These are phyloP conservation scores for Tubosaeta sp. DNA, from an alignment of 768 basidiomycete species.

Conservation along the genomic window DNA sequence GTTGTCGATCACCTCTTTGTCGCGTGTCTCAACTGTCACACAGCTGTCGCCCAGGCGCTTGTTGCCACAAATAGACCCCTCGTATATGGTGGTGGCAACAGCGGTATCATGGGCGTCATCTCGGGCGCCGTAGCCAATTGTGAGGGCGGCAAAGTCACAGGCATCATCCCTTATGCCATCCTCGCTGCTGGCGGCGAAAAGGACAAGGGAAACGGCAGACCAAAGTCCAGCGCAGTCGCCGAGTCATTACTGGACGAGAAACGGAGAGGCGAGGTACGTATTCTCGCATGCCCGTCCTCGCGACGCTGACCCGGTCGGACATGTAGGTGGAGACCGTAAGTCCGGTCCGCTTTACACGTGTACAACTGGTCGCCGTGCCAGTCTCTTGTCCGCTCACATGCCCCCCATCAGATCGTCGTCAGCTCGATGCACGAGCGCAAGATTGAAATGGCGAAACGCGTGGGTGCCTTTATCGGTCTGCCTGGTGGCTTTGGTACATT, in stretches of 20 bases:
- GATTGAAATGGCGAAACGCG: constrained; percentile 81
- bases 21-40: constrained; percentile 2
- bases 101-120: constrained; percentile 85
- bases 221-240: constrained; percentile 15
- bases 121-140: constrained; percentile 56
- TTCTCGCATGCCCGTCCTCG: neutral
- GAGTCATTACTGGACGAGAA: constrained; percentile 26
- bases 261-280: constrained; percentile 33
- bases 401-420: constrained; percentile 54
- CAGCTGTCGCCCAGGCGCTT: constrained; percentile 73
- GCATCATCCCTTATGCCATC: constrained; percentile 79
- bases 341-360: constrained; percentile 4
- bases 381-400: constrained; percentile 8
- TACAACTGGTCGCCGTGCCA: neutral
- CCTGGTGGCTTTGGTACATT: constrained; percentile 96
- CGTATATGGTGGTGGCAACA: constrained; percentile 83
- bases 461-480: constrained; percentile 78
- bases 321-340: constrained; percentile 32
- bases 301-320: neutral
- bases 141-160: constrained; percentile 67
- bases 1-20: constrained; percentile 25
- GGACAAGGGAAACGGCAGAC: constrained; percentile 38
- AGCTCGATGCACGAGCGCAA: constrained; percentile 88
- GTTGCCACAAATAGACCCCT: constrained; percentile 57
- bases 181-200: constrained; percentile 58